A percentile compares a stretch with the other conserved stretches of the same genome.
Evolutionary conservation across 495 filamentous ascomycete species (phyloP).

Genomic region (Neurospora sp.): DNA sequence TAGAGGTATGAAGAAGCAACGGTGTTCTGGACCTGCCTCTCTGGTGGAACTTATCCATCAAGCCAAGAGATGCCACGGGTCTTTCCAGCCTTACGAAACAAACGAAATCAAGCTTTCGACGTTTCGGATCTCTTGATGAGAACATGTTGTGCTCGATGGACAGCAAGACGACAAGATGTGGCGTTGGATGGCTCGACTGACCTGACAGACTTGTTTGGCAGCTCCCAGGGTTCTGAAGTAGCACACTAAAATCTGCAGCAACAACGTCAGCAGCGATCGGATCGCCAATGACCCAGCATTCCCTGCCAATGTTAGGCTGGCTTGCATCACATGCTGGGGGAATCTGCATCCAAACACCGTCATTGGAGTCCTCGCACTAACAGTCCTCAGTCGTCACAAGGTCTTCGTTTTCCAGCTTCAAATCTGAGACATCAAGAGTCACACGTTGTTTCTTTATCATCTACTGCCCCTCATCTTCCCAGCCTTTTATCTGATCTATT

Average conservation of each 20-base stretch:
- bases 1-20: background rate
- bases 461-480: background rate
- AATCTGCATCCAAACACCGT: background rate
- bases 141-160: background rate
- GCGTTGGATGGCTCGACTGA: background rate
- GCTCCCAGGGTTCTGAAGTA: background rate
- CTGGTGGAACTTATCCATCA: background rate
- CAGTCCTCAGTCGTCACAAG: background rate
- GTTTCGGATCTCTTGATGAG: background rate
- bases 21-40: background rate
- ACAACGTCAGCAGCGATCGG: conserved; percentile 3
- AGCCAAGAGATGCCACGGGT: background rate
- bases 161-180: background rate
- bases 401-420: background rate
- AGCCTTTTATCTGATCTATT: background rate
- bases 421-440: background rate
- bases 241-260: conserved; percentile 4
- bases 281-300: background rate
- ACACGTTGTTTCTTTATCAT: background rate
- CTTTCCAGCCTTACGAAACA: background rate
- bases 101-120: background rate
- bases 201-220: background rate
- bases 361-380: background rate
- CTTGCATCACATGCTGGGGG: conserved; percentile 12
- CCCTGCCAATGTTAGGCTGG: background rate